Conservation (phyloP, 2,329 filamentous ascomycete species). For the Escovopsis sp. region DNA sequence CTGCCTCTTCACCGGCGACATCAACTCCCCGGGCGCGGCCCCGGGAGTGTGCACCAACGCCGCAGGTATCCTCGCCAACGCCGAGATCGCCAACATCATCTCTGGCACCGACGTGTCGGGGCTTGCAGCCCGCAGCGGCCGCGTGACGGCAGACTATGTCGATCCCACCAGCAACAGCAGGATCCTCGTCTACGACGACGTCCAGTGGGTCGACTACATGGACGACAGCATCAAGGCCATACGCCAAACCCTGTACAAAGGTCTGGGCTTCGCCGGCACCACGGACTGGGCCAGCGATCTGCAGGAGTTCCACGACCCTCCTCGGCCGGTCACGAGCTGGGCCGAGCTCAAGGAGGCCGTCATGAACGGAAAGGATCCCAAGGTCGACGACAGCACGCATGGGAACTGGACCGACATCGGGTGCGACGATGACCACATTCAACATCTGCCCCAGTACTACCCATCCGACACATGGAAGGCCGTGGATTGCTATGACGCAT, state of each 20-base stretch:
- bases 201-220: conserved; percentile 11
- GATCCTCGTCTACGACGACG: conserved; percentile 10
- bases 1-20: conserved; percentile 13
- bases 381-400: too few relatives aligned
- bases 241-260: conserved; percentile 4
- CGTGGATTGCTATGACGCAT: too few relatives aligned
- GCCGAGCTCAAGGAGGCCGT: too few relatives aligned
- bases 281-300: conserved; percentile 13
- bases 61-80: conserved; percentile 15
- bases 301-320: neutral
- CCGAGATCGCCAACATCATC: conserved; percentile 15
- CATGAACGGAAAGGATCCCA: neutral
- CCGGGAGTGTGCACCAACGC: conserved; percentile 13
- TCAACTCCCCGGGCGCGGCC: conserved; percentile 11
- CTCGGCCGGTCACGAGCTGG: too few relatives aligned
- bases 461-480: too few relatives aligned
- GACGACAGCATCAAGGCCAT: conserved; percentile 4
- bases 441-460: too few relatives aligned
- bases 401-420: too few relatives aligned
- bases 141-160: neutral
- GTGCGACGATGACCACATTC: too few relatives aligned
- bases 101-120: neutral
- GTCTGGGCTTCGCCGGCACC: conserved; percentile 9
- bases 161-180: conserved; percentile 2
- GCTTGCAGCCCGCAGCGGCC: neutral